phyloP scores from a whole-genome alignment of 257 asterid species.

The Solanum clarkiae region DNA sequence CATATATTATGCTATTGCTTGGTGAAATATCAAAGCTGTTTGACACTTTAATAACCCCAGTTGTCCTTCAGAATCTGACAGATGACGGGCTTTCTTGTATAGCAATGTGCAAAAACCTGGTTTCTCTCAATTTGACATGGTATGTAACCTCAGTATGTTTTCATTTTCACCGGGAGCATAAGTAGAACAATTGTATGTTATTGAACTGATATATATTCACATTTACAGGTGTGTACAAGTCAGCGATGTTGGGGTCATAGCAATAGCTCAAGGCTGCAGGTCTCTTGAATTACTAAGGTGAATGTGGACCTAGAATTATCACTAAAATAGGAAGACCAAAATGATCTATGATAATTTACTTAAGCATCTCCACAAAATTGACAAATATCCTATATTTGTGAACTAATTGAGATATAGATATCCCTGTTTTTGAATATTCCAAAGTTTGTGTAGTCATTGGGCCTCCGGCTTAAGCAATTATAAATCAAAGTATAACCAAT shows the following conservation, averaged over 20 bases:
- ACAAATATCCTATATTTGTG: background rate
- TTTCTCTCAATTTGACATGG: slow-evolving; percentile 75
- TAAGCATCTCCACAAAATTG: background rate
- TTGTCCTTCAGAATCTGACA: slow-evolving; percentile 55
- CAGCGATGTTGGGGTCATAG: slow-evolving; percentile 69
- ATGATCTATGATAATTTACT: background rate
- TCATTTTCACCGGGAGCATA: background rate
- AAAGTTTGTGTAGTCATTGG: background rate
- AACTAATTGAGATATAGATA: background rate
- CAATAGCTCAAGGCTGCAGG: slow-evolving; percentile 68
- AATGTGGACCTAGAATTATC: background rate
- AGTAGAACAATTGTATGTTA: background rate
- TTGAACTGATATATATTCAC: slow-evolving; percentile 5
- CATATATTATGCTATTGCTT: background rate
- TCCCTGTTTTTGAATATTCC: background rate
- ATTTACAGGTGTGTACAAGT: slow-evolving; percentile 58
- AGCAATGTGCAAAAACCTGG: slow-evolving; percentile 66
- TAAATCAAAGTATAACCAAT: background rate
- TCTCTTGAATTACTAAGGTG: slow-evolving; percentile 80
- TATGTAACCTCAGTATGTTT: slow-evolving; percentile 11
- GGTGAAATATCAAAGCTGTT: background rate
- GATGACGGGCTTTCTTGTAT: slow-evolving; percentile 75
- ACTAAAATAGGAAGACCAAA: background rate
- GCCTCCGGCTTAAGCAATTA: background rate
- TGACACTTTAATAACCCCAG: slow-evolving; percentile 2